Conservation (phyloP, 106 monocot species). For the Allium sativum region DNA sequence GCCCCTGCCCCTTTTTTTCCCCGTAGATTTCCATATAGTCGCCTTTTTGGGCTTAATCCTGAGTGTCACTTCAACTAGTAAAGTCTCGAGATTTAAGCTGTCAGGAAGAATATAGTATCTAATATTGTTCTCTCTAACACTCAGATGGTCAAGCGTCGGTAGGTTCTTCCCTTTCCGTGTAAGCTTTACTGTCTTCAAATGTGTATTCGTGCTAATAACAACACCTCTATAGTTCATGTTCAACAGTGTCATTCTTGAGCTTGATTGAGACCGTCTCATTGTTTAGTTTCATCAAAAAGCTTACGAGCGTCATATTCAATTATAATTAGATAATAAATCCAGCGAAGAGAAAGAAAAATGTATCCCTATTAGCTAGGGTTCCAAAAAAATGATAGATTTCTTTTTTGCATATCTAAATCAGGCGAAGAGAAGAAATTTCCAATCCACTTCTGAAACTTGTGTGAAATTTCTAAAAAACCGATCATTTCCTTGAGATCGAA, state of each 20-base stretch:
- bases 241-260: slow-evolving; percentile 43
- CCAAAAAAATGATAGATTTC: no score
- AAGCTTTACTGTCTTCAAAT: slow-evolving; percentile 88
- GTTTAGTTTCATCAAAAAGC: slow-evolving; percentile 58
- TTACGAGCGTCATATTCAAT: no score
- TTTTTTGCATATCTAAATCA: no score
- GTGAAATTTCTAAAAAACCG: no score
- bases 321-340: no score
- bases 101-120: slow-evolving; percentile 89
- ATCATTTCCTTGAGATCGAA: no score
- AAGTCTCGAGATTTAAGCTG: slow-evolving; percentile 91
- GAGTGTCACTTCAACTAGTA: slow-evolving; percentile 88
- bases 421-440: no score
- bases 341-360: no score
- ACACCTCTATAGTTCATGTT: slow-evolving; percentile 73
- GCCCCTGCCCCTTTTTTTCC: slow-evolving; percentile 58
- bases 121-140: slow-evolving; percentile 89
- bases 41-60: slow-evolving; percentile 92
- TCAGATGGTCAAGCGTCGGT: slow-evolving; percentile 79
- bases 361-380: no score
- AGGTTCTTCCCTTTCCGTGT: slow-evolving; percentile 89
- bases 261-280: slow-evolving; percentile 54
- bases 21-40: slow-evolving; percentile 56
- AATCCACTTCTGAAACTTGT: no score
- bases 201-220: slow-evolving; percentile 95